Base-by-base conservation (phyloP, 1,284 basidiomycete genomes). In the Cutaneotrichosporon sp. region DNA sequence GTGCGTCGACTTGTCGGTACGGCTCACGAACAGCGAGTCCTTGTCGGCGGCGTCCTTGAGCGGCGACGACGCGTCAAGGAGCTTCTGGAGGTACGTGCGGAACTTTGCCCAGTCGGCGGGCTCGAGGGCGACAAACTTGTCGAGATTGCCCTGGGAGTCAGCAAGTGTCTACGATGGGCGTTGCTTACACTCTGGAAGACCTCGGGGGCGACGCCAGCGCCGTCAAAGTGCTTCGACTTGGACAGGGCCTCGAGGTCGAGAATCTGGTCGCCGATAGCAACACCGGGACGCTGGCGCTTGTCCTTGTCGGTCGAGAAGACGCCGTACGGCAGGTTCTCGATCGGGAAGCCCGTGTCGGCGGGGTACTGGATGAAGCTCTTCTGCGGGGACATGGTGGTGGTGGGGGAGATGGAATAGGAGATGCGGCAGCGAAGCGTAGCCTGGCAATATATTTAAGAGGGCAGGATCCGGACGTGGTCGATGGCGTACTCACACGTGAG, bases 261-360 rank as follows among this genome's bases (percentile, higher is more conserved):
- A 23, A 59, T 55, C 36, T 30, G 21, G 54, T 59, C 57, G 34
- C 57, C 54, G 17, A 59, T 55, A 4, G 57, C 57, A 20, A 59
- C 57, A 51, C 57, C 57, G 4, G 57, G 57, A 17, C 54, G 57
- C 13, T 40, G 21, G 12, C n/a, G 14, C 4, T 15, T 7, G 39
- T 50, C 20, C 5, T 22, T 23, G 18, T 9, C 45, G 15, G 54
- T 56, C 44, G 54, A 55, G 54, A 59, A 59, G 13, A 55, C 53
- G 41, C 57, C 57, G 37, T 49, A 46, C 1, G 57, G 57, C 44
- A 55, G 51, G 54, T 59, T 59, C 52, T 59, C 52, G 51, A 56
- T 54, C 8, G 58, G 58, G 53, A 58, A 62, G 7, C 49, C 54
- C 42, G 39, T 36, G 39, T 57, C 55, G 34, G 51, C 44, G 26